Evolutionary conservation across 768 basidiomycete genomes (phyloP), one percentile per base, ranked within the genome.

Genomic region (Termitomyces eurrhizus): DNA sequence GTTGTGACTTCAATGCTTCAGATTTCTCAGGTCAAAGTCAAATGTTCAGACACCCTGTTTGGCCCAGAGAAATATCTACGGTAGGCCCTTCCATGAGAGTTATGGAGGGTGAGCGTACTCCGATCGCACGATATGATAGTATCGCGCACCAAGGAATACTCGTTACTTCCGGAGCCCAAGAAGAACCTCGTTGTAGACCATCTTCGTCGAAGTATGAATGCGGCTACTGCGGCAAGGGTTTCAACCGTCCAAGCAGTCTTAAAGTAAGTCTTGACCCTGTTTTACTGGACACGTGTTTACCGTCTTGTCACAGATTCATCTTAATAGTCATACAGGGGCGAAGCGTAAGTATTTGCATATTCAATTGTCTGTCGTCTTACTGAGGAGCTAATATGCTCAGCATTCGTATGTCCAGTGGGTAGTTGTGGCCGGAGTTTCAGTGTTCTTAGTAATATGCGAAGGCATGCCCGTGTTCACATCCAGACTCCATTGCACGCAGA

Each of bases 361-460:
- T 42, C 51, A 52, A 39, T 12, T 52, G 52, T 55, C 54, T 39
- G 60, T 62, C 61, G 46, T 54, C 56, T 41, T 55, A 36, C 59
- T 64, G 60, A 57, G 52, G 59, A 36, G 59, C 48, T 49, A 32
- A 60, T 62, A 59, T 60, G 50, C 62, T 60, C 70, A 92, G 91
- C 91, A 9, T 92, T 89, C 73, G 75, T 80, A 48, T 93, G 91
- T 70, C 86, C 90, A 18, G 82, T 85, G 56, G 83, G 87, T 64
- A 83, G 83, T 60, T 93, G 91, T 74, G 87, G 88, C 7, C 87
- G 90, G 48, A 85, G 87, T 69, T 93, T 93, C 73, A 91, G 89
- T 68, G 91, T 92, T 53, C 84, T 92, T 69, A 92, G 89, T 73
- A 93, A 93, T 76, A 93, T 93, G 91, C 87, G 91, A 63, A 80